Percentiles rank a stretch among this genome's conserved stretches.
phyloP scores from a whole-genome alignment of 2,329 filamentous ascomycete genomes.

The Claviceps arundinis region DNA sequence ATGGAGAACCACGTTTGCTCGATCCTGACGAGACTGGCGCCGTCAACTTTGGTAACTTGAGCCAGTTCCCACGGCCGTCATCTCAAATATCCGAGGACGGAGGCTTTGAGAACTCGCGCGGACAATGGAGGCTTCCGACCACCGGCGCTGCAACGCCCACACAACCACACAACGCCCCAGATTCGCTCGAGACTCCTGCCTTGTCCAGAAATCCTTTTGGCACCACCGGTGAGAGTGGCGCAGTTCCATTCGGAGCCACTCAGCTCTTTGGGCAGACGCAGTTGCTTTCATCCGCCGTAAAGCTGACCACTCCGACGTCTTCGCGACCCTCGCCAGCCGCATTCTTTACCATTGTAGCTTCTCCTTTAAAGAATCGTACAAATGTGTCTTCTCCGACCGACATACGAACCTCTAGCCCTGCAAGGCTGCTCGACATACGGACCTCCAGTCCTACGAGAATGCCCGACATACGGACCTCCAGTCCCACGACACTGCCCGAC shows the following conservation, averaged over 20 bases:
- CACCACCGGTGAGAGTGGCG: slow-evolving; percentile 17
- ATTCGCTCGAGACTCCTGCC: slow-evolving; percentile 35
- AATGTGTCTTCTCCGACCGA: slow-evolving; percentile 33
- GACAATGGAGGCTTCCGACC: slow-evolving; percentile 23
- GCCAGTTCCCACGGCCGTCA: slow-evolving; percentile 22
- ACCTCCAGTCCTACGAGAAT: slow-evolving; percentile 28
- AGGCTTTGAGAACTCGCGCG: slow-evolving; percentile 24
- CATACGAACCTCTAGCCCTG: slow-evolving; percentile 28
- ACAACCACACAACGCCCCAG: slow-evolving; percentile 11
- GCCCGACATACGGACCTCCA: slow-evolving; percentile 25
- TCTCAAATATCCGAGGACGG: slow-evolving; percentile 30
- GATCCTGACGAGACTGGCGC: slow-evolving; percentile 37
- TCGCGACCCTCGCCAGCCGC: slow-evolving; percentile 42
- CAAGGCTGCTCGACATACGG: slow-evolving; percentile 16
- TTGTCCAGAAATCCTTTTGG: slow-evolving; percentile 35
- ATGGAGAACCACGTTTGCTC: slow-evolving; percentile 23
- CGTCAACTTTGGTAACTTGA: slow-evolving; percentile 30
- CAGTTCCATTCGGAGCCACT: slow-evolving; percentile 25
- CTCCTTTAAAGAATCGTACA: slow-evolving; percentile 36
- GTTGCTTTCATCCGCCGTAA: slow-evolving; percentile 36
- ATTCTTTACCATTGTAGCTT: slow-evolving; percentile 29
- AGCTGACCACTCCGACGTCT: slow-evolving; percentile 38
- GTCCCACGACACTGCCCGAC: slow-evolving; percentile 23
- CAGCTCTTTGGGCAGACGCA: slow-evolving; percentile 45
- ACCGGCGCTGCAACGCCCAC: slow-evolving; percentile 24